These are phyloP conservation scores for Sporothrix mexicana DNA, from an alignment of 2,329 filamentous ascomycete genomes.

Conservation along the genomic window DNA sequence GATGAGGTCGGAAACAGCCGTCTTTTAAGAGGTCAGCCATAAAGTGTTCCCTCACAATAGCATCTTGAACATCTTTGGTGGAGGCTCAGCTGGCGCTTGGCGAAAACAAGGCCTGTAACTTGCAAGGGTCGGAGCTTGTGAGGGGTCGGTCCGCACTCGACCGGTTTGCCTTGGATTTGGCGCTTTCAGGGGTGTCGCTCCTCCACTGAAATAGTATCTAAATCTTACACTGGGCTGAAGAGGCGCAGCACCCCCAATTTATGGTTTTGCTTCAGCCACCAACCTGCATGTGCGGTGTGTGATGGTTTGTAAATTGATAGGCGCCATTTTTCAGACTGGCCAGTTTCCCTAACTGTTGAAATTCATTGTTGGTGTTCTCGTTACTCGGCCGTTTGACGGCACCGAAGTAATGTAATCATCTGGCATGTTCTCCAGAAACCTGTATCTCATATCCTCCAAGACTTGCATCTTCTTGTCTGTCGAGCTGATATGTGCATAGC, in stretches of 20 bases:
- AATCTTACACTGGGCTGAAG: neutral
- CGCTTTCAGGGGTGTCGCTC: neutral
- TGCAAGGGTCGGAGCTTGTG: conserved; percentile 1
- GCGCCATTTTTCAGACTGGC: neutral
- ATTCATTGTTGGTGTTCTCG: conserved; percentile 12
- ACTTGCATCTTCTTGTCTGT: neutral
- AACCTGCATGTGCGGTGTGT: neutral
- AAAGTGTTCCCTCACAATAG: neutral
- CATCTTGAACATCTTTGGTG: neutral
- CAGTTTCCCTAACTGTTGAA: neutral
- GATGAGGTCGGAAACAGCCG: neutral
- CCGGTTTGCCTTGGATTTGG: neutral
- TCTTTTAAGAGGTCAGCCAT: neutral
- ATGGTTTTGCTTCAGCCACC: neutral
- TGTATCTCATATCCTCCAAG: neutral
- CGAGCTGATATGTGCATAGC: conserved; percentile 18
- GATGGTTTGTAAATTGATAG: neutral
- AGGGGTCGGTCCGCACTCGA: conserved; percentile 18
- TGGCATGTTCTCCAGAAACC: conserved; percentile 13
- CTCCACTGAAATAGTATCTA: conserved; percentile 10
- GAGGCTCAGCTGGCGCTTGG: conserved; percentile 3
- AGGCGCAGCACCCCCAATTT: conserved; percentile 22
- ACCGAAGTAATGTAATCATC: conserved; percentile 15
- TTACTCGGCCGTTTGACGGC: conserved; percentile 13
- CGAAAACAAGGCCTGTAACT: neutral